A percentile compares a stretch with the other conserved stretches of the same genome.
These are phyloP conservation scores for Phytophthora pisi DNA, from an alignment of 352 stramenopile species.

Conservation along the genomic window DNA sequence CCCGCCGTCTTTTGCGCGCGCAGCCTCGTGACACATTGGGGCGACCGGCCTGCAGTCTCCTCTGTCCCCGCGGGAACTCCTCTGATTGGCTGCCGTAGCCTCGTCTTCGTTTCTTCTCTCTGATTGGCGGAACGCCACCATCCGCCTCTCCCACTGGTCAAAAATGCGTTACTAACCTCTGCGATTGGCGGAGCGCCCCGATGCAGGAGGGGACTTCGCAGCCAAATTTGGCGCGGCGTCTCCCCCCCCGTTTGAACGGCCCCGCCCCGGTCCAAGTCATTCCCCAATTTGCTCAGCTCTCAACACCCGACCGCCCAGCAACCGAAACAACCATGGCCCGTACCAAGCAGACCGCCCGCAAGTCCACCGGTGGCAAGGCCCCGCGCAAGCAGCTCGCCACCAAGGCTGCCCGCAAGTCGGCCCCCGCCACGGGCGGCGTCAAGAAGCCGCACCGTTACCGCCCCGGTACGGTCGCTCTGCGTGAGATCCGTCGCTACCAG, in stretches of 20 bases:
- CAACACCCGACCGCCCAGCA: slow-evolving; percentile 38
- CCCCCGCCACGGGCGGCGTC: slow-evolving; percentile 90
- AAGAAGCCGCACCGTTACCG: slow-evolving; percentile 93
- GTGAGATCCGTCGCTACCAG: slow-evolving; percentile 98
- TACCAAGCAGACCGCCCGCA: slow-evolving; percentile 97
- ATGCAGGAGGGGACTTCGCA: slow-evolving; percentile 1
- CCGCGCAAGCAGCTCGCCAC: slow-evolving; percentile 94
- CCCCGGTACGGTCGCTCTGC: slow-evolving; percentile 90
- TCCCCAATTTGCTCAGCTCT: slow-evolving; percentile 62
- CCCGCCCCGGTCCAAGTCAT: slow-evolving; percentile 23
- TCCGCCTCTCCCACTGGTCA: neutral
- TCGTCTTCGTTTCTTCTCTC: neutral
- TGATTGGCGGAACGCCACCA: slow-evolving; percentile 37
- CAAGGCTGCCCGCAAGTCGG: slow-evolving; percentile 94
- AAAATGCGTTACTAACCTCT: neutral
- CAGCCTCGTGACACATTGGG: slow-evolving; percentile 8
- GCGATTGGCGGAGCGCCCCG: slow-evolving; percentile 33
- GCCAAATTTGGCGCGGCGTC: neutral
- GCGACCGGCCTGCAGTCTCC: slow-evolving; percentile 9
- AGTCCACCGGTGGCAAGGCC: slow-evolving; percentile 94
- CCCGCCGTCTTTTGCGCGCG: slow-evolving; percentile 19
- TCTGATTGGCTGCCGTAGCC: slow-evolving; percentile 40
- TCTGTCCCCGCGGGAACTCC: slow-evolving; percentile 14
- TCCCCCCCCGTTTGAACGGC: slow-evolving; percentile 7
- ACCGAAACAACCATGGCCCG: slow-evolving; percentile 80